A percentile compares a stretch with the other conserved stretches of the same genome.
phyloP scores from a whole-genome alignment of 371 early-diverging fungal species.

The Syncephalastrum contaminatum region DNA sequence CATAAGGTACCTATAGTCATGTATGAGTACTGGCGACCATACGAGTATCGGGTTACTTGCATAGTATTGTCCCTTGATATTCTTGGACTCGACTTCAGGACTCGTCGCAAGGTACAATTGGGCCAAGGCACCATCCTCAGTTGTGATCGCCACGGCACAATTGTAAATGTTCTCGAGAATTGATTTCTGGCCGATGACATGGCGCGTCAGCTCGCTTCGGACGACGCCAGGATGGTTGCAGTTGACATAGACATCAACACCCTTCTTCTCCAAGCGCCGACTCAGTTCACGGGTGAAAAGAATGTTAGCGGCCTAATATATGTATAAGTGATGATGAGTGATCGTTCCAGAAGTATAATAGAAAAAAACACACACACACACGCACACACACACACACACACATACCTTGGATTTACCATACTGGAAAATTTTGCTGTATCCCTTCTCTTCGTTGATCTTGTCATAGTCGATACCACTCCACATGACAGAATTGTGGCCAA shows the following conservation, averaged over 20 bases:
- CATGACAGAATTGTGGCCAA: conserved; percentile 56
- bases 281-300: conserved; percentile 43
- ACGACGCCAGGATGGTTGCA: conserved; percentile 71
- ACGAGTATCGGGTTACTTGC: conserved; percentile 12
- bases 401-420: conserved; percentile 28
- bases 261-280: conserved; percentile 35
- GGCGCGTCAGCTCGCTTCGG: conserved; percentile 48
- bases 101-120: conserved; percentile 65
- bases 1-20: conserved; percentile 17
- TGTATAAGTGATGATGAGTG: neutral
- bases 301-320: conserved; percentile 28
- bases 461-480: conserved; percentile 27
- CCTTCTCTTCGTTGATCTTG: conserved; percentile 40
- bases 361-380: no score
- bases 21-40: conserved; percentile 10
- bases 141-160: conserved; percentile 16
- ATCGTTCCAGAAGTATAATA: neutral
- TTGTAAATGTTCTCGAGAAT: conserved; percentile 2
- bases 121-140: conserved; percentile 59
- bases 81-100: conserved; percentile 56
- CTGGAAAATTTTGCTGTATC: conserved; percentile 16
- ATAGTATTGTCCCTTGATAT: conserved; percentile 55
- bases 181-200: conserved; percentile 9
- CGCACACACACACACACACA: no score
- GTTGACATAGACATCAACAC: conserved; percentile 57